Evolutionary conservation across 768 basidiomycete species (phyloP), one percentile per base, ranked within the genome.

Genomic region (Leccinum sublutescens): DNA sequence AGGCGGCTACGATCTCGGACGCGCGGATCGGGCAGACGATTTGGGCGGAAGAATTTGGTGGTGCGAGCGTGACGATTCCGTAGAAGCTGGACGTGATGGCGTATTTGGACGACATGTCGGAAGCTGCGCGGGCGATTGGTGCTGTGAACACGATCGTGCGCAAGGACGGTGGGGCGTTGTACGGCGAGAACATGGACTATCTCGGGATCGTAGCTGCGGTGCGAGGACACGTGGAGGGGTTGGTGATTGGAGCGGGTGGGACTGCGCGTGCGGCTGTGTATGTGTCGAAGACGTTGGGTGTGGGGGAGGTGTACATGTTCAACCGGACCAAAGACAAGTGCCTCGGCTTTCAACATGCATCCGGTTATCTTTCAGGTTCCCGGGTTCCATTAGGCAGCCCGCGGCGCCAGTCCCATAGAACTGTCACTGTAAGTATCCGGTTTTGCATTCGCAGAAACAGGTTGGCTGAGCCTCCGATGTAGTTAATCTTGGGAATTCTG

Each of bases 171-270:
- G 68, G 74, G 1, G 75, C 77, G n/a, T 78, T 98, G 17, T 79
- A 83, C 48, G 97, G 97, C 2, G 95, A 98, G 68, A 99, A 98
- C 76, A 97, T 95, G 0, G 97, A 98, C 69, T 98, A 96, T 89
- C 74, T 91, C 50, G 96, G 93, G 0, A 95, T 99, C 64, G 80
- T 80, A 15, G 78, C 85, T 17, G 81, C 78, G 65, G 80, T 87
- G 54, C 66, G 67, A 14, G 70, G 76, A 2, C 77, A 77, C 38
- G 75, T 85, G 23, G 59, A 58, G 56, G 47, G 82, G 19, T 80
- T 98, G 58, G 88, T 99, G 56, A 91, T 99, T 60, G 97, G 97
- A 3, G 95, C 94, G 3, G 96, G 96, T 7, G 96, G 96, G 2
- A 97, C 96, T 0, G 87, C 92, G 17, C 90, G 96, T 17, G 96